Evolutionary conservation across 2,329 filamentous ascomycete genomes (phyloP).

Genomic region (Botryotinia narcissicola): DNA sequence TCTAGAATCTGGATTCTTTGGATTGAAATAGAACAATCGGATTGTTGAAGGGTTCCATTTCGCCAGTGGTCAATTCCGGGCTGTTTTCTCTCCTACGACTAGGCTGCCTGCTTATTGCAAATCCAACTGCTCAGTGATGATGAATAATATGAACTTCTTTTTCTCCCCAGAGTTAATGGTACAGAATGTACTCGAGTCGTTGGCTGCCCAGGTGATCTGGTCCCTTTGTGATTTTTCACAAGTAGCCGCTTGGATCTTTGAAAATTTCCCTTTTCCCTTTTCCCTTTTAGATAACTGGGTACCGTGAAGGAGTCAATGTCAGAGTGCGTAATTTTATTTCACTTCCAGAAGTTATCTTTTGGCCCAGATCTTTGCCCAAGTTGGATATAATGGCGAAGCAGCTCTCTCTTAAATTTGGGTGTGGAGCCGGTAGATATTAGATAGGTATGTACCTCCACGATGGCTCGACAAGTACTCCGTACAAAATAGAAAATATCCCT

Average conservation of each 20-base stretch:
- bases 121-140: neutral
- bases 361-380: neutral
- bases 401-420: neutral
- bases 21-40: neutral
- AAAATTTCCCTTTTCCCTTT: neutral
- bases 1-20: neutral
- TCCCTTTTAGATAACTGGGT: neutral
- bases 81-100: too few relatives aligned
- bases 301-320: neutral
- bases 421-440: neutral
- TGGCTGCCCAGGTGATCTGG: neutral
- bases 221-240: neutral
- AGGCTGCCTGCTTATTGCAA: neutral
- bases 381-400: neutral
- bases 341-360: neutral
- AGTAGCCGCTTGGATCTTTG: neutral
- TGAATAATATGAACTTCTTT: neutral
- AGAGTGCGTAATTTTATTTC: neutral
- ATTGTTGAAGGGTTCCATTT: neutral
- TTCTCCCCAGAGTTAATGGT: neutral
- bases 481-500: neutral
- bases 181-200: neutral
- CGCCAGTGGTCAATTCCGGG: too few relatives aligned
- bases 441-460: neutral
- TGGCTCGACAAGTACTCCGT: neutral